A percentile compares a stretch with the other conserved stretches of the same genome.
Conservation (phyloP, 164 flowering plant genomes). For the Magnolia sinica region DNA sequence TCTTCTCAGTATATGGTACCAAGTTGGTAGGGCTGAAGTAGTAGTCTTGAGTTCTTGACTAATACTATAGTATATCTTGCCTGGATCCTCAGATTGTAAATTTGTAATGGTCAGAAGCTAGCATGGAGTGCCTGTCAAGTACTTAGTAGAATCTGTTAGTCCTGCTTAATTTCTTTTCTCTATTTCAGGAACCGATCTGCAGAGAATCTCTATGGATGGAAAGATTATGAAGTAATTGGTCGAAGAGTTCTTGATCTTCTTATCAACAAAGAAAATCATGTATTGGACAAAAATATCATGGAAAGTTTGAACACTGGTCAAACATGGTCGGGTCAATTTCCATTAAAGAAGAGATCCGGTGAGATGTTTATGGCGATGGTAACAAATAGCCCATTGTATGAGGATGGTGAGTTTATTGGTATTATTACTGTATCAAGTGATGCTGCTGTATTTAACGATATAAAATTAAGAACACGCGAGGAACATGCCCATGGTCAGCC, state of each 20-base stretch:
- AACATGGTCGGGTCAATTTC: constrained; percentile 87
- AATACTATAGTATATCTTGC: neutral
- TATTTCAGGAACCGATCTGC: constrained; percentile 73
- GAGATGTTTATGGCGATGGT: constrained; percentile 71
- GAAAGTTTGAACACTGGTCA: constrained; percentile 40
- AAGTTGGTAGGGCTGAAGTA: too few species aligned
- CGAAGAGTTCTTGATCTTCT: constrained; percentile 37
- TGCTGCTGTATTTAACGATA: constrained; percentile 52
- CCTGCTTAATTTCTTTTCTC: constrained; percentile 3
- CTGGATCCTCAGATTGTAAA: neutral
- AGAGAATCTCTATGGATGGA: constrained; percentile 78
- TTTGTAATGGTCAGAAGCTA: too few species aligned
- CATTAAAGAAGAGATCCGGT: constrained; percentile 70
- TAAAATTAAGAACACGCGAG: constrained; percentile 29
- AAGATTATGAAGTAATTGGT: constrained; percentile 60
- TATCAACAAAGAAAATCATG: constrained; percentile 38
- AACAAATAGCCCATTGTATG: constrained; percentile 67
- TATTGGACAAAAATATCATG: constrained; percentile 29
- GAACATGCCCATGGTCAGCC: constrained; percentile 26
- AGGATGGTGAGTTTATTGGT: constrained; percentile 70
- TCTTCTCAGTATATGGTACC: too few species aligned
- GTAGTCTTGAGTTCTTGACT: neutral
- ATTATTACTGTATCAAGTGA: constrained; percentile 77
- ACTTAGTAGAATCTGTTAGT: neutral
- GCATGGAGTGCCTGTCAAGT: neutral